Base-by-base conservation (phyloP, 23 red algal genomes). In the Gracilaria gracilis region DNA sequence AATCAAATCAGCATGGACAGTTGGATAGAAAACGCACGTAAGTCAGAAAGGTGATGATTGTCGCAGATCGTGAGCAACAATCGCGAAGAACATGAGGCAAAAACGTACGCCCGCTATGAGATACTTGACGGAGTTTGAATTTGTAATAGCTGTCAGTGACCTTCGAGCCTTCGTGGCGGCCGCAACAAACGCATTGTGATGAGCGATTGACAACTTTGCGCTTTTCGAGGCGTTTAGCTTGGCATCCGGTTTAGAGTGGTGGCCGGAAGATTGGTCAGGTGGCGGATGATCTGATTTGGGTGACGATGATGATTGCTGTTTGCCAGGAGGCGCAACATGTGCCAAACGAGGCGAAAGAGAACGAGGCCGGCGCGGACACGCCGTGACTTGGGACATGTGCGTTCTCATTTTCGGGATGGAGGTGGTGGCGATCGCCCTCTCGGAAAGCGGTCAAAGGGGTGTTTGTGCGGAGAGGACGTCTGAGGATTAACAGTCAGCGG, bases 41-140 rank as follows among this genome's bases (percentile, higher is more conserved):
- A 69, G 64, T 69, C 20, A 54, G 51, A 40, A n/a, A 15, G 8
- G 25, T 7, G 13, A 3, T 42, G 24, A 13, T 40, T 51, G 51
- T 50, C 49, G 35, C 19, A 40, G 5, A 65, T 64, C 35, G 57
- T 2, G 50, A 20, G 50, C 9, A 13, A 27, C 14, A 55, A 40
- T 65, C 57, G 57, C 25, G 9, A 42, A 3, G 79, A 40, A 33
- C 23, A 4, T 65, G 79, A 24, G 1, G 40, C 58, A 58, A 48
- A 69, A 70, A 83, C 89, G 89, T 92, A 92, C 89, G 19, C 90
- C 90, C 2, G 90, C 90, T 38, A 93, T 86, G 20, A 93, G 81
- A 80, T 93, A 93, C 82, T 93, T 93, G 90, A 93, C 71, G 42
- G 83, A 86, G 61, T 93, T 86, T 39, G 59, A 82, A 42, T 35